phyloP scores from a whole-genome alignment of 2,329 filamentous ascomycete genomes.

The Fusarium sp. region DNA sequence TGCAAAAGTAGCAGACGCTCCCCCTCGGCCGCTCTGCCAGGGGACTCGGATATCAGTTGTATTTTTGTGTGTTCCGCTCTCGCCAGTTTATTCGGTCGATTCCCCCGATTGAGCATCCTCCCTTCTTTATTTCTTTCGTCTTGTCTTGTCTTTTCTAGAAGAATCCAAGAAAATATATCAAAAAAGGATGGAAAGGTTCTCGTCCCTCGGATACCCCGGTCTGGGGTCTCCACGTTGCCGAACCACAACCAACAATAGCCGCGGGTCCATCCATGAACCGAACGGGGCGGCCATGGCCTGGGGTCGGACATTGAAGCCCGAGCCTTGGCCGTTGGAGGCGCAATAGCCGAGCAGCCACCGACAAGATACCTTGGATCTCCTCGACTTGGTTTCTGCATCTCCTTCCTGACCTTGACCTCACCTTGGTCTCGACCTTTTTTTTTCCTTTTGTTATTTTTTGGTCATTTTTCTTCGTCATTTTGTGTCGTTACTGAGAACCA shows the following conservation, averaged over 20 bases:
- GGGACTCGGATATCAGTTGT: slow-evolving; percentile 32
- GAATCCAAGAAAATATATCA: slow-evolving; percentile 20
- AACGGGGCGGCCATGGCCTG: background rate
- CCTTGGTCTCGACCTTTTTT: background rate
- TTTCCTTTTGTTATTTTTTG: background rate
- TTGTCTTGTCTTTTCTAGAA: slow-evolving; percentile 18
- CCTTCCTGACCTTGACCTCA: slow-evolving; percentile 15
- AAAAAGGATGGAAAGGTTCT: slow-evolving; percentile 14
- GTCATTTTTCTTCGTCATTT: slow-evolving; percentile 8
- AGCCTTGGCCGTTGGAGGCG: slow-evolving; percentile 2
- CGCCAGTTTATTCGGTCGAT: slow-evolving; percentile 9
- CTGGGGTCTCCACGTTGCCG: background rate
- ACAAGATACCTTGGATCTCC: slow-evolving; percentile 17
- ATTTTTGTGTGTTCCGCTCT: slow-evolving; percentile 24
- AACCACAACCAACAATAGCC: slow-evolving; percentile 7
- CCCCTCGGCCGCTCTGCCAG: slow-evolving; percentile 27
- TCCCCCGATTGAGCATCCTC: background rate
- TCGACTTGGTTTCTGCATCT: slow-evolving; percentile 7
- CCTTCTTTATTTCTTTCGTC: slow-evolving; percentile 3
- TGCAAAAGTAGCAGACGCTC: slow-evolving; percentile 44
- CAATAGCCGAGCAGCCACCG: slow-evolving; percentile 41
- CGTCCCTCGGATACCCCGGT: slow-evolving; percentile 5
- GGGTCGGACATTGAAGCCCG: slow-evolving; percentile 33
- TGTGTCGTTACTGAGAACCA: slow-evolving; percentile 38
- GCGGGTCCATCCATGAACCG: slow-evolving; percentile 30